phyloP scores from a whole-genome alignment of 768 basidiomycete genomes.

The Lactarius indigo region DNA sequence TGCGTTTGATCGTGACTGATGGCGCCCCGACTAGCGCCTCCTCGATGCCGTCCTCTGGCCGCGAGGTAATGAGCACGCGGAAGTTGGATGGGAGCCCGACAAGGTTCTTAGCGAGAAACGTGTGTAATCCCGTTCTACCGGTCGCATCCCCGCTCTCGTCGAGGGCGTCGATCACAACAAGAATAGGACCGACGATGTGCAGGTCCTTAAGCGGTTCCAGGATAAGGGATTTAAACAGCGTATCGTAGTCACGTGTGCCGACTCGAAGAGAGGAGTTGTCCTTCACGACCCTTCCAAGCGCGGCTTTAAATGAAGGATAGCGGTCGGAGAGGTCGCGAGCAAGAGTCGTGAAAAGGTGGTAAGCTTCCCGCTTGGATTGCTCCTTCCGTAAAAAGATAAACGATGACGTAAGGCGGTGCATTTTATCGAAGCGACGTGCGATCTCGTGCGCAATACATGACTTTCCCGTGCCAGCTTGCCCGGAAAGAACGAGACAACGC shows the following conservation, averaged over 20 bases:
- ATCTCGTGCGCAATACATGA: not conserved
- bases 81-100: not conserved
- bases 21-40: not conserved
- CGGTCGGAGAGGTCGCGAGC: not conserved
- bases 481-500: not conserved
- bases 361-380: not conserved
- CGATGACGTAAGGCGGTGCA: not conserved
- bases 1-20: not conserved
- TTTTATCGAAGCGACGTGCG: not conserved
- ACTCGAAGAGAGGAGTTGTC: not conserved
- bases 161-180: not conserved
- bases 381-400: not conserved
- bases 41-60: not conserved
- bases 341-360: not conserved
- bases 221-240: not conserved
- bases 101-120: not conserved
- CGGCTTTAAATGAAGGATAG: not conserved
- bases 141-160: not conserved
- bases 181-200: not conserved
- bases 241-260: not conserved
- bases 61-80: not conserved
- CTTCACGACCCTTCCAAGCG: not conserved
- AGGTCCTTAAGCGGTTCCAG: not conserved
- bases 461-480: not conserved
- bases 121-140: not conserved